Evolutionary conservation across 306 rosid genomes (phyloP), one percentile per base, ranked within the genome.

Genomic region (Lathyrus oleraceus): DNA sequence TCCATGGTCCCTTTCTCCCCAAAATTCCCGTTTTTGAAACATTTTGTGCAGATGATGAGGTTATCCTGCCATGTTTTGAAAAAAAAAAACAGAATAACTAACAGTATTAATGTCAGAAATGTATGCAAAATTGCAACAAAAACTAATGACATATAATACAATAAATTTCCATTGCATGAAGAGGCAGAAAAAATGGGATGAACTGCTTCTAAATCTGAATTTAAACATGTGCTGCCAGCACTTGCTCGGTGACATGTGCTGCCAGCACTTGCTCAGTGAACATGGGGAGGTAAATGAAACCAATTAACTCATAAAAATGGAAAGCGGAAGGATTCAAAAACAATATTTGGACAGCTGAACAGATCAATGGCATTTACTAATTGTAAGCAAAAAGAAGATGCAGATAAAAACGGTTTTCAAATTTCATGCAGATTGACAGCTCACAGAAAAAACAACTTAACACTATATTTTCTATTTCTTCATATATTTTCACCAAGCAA

Each of bases 1-100:
- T 85, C 87, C 69, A 72, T 61, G n/a, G 76, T 74, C 77, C 87
- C 83, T 67, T 81, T 79, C 81, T 91, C 97, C 65, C 97, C 97
- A 43, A 66, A 88, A 35, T 80, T 85, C 75, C 89, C 92, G 65
- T 73, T 72, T 65, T 84, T 63, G 85, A 80, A 91, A 76, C 99
- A 94, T 52, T 88, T 84, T 4, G 36, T 30, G 54, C 99, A 91
- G 73, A 86, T 76, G 7, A 74, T 44, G 67, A 76, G 83, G 65
- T 85, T 79, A 53, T 80, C 97, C 99, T 94, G 91, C 72, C n/a
- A 78, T 13, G 44, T 30, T 53, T 75, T 58, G 25, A 21, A 38
- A 39, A 61, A 17, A 39, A 61, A 17, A 7, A 75, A 63, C 16
- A 71, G 20, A 86, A 71, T 48, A 58, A 59, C 10, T 5, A 74